Percentiles rank a stretch among this genome's conserved stretches.
Conservation (phyloP, 345 rosid genomes). For the Psidium guajava region DNA sequence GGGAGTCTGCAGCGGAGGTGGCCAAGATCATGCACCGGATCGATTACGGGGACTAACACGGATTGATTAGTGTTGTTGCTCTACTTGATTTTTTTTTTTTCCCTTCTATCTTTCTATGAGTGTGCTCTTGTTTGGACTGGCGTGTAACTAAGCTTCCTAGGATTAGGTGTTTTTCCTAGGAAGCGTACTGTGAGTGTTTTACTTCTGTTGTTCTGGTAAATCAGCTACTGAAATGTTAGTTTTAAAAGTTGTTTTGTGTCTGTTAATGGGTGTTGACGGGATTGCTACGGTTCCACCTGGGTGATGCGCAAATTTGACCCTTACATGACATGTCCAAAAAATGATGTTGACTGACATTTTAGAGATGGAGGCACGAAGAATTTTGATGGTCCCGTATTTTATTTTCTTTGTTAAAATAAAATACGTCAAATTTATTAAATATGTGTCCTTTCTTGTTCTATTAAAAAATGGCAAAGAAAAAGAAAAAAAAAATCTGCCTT, state of each 20-base stretch:
- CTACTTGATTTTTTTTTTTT: neutral
- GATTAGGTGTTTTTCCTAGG: neutral
- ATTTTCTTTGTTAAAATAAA: too few species aligned
- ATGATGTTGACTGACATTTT: neutral
- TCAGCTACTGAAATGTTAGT: neutral
- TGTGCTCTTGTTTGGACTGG: neutral
- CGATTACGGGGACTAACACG: neutral
- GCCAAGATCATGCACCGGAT: conserved; percentile 3
- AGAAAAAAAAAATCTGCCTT: too few species aligned
- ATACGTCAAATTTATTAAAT: too few species aligned
- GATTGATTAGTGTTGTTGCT: neutral
- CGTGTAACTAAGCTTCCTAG: too few species aligned
- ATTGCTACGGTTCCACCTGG: neutral
- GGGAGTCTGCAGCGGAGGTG: conserved; percentile 7
- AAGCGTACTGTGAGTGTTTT: neutral
- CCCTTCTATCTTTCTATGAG: neutral
- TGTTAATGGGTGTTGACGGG: neutral
- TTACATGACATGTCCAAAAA: neutral
- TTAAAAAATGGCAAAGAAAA: too few species aligned
- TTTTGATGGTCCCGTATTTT: neutral
- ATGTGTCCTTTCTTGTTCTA: too few species aligned
- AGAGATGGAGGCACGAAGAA: neutral
- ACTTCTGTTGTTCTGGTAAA: neutral
- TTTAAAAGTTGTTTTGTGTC: neutral
- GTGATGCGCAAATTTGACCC: neutral